Evolutionary conservation across 2,329 filamentous ascomycete species (phyloP), one percentile per base, ranked within the genome.

Genomic region (Diplocarpon mali): DNA sequence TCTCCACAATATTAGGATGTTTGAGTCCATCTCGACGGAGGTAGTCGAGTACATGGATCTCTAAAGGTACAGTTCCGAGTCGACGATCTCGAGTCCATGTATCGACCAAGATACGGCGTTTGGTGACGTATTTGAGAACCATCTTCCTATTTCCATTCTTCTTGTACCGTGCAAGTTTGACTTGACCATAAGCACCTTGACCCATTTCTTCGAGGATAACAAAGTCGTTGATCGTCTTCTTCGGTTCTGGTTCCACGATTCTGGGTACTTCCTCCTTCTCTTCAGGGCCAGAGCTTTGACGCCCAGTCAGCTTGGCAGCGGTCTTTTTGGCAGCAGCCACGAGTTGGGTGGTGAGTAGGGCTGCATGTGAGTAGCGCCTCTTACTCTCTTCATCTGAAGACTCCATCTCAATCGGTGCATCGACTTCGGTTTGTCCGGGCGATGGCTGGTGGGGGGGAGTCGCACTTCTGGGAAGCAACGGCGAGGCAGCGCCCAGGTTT

Each of bases 81-180:
- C 85, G 80, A 37, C 92, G 80, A 65, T 98, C 92, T 46, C 92
- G 79, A 28, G 90, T 96, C 92, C 92, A 98, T 0, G 92, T 98
- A 65, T 98, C 92, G 50, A 98, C 90, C 12, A 98, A 74, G 62
- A 98, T 98, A 36, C 90, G 84, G 47, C 85, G 80, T 67, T 98
- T 98, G 5, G 92, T 96, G 40, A 98, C 92, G 62, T 94, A 98
- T 64, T 98, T 98, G 60, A 98, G 75, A 15, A 98, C 90, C 51
- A 93, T 84, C 65, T 93, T 95, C 62, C 82, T 84, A 42, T 76
- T 69, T 17, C 70, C 78, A 41, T 75, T 78, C 57, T 80, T 78
- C 67, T 89, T 93, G 67, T 92, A 84, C 27, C 89, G 79, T 42
- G 85, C 90, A 38, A 98, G 74, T 64, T 98, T 98, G 47, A 98